Conservation (phyloP, 371 early-diverging fungal genomes). For the Syncephalis fuscata region DNA sequence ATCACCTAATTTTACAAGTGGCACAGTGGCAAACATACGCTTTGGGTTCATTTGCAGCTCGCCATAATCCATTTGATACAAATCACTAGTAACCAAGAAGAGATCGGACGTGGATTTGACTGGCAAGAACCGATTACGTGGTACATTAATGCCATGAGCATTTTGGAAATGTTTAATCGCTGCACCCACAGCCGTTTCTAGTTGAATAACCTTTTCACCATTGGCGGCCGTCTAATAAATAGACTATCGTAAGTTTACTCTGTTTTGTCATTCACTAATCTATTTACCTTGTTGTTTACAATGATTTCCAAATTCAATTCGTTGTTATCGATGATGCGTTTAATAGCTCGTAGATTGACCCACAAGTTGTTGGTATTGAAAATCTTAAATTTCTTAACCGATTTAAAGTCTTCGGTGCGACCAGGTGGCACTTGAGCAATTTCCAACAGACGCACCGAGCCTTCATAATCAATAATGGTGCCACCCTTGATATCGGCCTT, state of each 20-base stretch:
- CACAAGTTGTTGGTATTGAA: constrained; percentile 99
- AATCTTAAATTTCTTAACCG: constrained; percentile 99
- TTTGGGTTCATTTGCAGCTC: constrained; percentile 82
- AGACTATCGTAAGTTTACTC: constrained; percentile 10
- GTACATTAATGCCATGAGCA: constrained; percentile 97
- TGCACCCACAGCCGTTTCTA: constrained; percentile 99
- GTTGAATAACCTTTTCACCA: constrained; percentile 94
- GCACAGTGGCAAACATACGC: constrained; percentile 84
- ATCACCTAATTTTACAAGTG: constrained; percentile 93
- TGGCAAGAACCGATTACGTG: constrained; percentile 95
- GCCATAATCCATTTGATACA: constrained; percentile 90
- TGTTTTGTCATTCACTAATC: too few species aligned
- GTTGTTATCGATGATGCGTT: constrained; percentile 73
- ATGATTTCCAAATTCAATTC: constrained; percentile 92
- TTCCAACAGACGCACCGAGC: constrained; percentile 88
- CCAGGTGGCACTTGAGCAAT: constrained; percentile 99
- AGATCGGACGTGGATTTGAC: constrained; percentile 98
- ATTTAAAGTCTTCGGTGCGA: constrained; percentile 97
- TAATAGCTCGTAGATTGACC: constrained; percentile 92
- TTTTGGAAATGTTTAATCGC: constrained; percentile 97
- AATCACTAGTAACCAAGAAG: constrained; percentile 92
- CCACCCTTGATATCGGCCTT: constrained; percentile 99
- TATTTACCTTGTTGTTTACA: constrained; percentile 82
- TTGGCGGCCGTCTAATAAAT: constrained; percentile 5
- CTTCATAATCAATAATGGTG: constrained; percentile 97